These are phyloP conservation scores for Phaeosphaeria sp. DNA, from an alignment of 2,329 filamentous ascomycete genomes.

Conservation along the genomic window DNA sequence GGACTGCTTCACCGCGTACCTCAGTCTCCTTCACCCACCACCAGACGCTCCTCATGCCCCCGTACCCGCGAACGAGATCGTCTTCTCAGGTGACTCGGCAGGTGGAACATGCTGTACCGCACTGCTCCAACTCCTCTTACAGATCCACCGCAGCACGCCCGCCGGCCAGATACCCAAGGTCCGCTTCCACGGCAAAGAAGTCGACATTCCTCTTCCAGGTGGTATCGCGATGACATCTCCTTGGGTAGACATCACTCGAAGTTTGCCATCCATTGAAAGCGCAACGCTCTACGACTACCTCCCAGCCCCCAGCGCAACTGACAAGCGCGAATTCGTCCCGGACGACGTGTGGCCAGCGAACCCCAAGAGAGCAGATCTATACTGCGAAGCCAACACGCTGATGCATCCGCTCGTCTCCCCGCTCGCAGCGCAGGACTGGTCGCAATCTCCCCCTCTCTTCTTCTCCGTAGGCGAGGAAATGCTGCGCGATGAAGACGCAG, in stretches of 20 bases:
- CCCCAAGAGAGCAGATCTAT: conserved; percentile 57
- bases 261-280: conserved; percentile 61
- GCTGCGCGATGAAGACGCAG: conserved; percentile 70
- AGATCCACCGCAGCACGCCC: conserved; percentile 59
- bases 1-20: conserved; percentile 75
- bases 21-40: conserved; percentile 75
- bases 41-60: conserved; percentile 70
- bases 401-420: conserved; percentile 73
- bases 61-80: conserved; percentile 69
- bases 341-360: conserved; percentile 59
- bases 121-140: conserved; percentile 72
- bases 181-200: conserved; percentile 65
- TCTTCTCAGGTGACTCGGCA: conserved; percentile 77
- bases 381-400: conserved; percentile 53
- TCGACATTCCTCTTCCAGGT: conserved; percentile 70
- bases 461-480: conserved; percentile 75
- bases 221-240: conserved; percentile 69
- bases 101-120: conserved; percentile 74
- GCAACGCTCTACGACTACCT: conserved; percentile 71
- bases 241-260: conserved; percentile 75
- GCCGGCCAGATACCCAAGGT: conserved; percentile 56
- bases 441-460: conserved; percentile 69
- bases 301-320: conserved; percentile 49
- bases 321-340: conserved; percentile 50
- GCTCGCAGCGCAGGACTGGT: conserved; percentile 66